phyloP scores from a whole-genome alignment of 495 filamentous ascomycete genomes.

The Aspergillus cavernicola region DNA sequence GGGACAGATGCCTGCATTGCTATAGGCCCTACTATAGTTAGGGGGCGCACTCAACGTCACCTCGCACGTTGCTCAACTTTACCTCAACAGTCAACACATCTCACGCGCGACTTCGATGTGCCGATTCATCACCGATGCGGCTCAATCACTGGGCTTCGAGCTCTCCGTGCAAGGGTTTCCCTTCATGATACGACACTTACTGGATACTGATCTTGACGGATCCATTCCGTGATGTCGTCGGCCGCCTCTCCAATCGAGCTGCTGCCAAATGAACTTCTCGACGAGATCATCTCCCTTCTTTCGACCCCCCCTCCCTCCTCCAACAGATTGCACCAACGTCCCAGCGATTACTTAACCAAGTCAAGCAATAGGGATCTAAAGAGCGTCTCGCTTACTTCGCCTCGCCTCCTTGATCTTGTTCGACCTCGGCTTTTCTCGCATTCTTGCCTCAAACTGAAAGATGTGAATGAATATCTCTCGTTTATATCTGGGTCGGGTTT shows the following conservation, averaged over 20 bases:
- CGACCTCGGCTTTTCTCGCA: constrained; percentile 35
- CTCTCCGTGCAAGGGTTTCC: not conserved
- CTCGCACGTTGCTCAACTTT: too few species aligned
- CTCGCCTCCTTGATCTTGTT: constrained; percentile 24
- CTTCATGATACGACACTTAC: not conserved
- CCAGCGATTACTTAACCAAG: constrained; percentile 19
- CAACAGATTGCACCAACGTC: constrained; percentile 22
- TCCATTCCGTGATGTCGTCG: constrained; percentile 15
- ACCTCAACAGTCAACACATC: too few species aligned
- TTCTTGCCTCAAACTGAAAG: constrained; percentile 25
- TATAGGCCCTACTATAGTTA: too few species aligned
- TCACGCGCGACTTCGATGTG: too few species aligned
- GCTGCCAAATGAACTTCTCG: constrained; percentile 42
- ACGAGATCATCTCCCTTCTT: constrained; percentile 34
- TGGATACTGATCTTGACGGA: not conserved
- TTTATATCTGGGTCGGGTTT: constrained; percentile 28
- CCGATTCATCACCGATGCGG: not conserved
- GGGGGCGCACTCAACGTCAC: too few species aligned
- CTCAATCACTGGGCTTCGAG: not conserved
- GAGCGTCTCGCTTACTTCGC: constrained; percentile 28
- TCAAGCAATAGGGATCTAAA: constrained; percentile 28
- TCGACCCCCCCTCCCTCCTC: constrained; percentile 27
- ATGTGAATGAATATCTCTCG: constrained; percentile 25
- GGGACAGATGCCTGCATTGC: not conserved
- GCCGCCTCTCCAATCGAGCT: constrained; percentile 14